Conservation (phyloP, 75 land plant species). For the Cunninghamia lanceolata region DNA sequence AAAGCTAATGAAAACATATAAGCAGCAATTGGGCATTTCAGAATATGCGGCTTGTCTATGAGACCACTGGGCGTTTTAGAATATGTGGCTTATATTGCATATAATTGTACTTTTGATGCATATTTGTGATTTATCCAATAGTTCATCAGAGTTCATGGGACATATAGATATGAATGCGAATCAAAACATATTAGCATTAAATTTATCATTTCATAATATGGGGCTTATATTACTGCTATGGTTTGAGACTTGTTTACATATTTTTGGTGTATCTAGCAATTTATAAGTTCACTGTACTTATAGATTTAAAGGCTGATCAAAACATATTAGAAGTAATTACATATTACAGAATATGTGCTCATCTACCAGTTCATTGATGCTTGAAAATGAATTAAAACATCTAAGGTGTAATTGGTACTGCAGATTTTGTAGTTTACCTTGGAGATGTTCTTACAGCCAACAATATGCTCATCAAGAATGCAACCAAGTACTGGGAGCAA, state of each 20-base stretch:
- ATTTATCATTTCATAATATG: too few species aligned
- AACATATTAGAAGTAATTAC: too few species aligned
- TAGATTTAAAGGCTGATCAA: not conserved
- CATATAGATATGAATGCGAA: too few species aligned
- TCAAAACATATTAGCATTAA: not conserved
- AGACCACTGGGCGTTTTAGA: too few species aligned
- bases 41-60: too few species aligned
- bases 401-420: not conserved
- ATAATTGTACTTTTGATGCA: too few species aligned
- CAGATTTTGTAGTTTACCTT: conserved; percentile 90
- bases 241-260: too few species aligned
- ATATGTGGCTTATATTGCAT: too few species aligned
- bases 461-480: conserved; percentile 70
- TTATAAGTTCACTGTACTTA: not conserved
- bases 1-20: too few species aligned
- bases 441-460: conserved; percentile 96
- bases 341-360: not conserved
- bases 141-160: not conserved
- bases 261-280: not conserved
- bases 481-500: conserved; percentile 78
- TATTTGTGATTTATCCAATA: too few species aligned
- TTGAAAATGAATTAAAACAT: not conserved
- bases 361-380: not conserved
- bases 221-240: too few species aligned
- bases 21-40: too few species aligned